Base-by-base conservation (phyloP, 225 moss, liverwort and hornwort genomes). In the Rhytidiadelphus loreus region DNA sequence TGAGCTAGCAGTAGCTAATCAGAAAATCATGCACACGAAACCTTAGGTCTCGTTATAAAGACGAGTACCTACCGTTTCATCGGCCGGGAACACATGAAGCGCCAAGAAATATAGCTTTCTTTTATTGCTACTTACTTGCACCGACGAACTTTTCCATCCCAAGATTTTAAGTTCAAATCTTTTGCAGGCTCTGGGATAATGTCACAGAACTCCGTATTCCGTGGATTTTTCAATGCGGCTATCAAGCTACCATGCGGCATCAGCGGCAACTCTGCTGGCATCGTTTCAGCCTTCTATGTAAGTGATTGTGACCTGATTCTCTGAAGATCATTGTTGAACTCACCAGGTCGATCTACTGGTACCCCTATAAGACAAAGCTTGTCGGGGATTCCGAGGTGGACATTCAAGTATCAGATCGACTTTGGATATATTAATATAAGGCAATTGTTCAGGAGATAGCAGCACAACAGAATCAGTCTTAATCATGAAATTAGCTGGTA, bases 221-320 rank as follows among this genome's bases (percentile, higher is more conserved):
- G 94, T 76, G 98, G 97, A 53, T 95, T 94, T 87, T 98, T 96
- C 91, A 98, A 95, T 89, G 97, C 96, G 60, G 91, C 94, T 30
- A 95, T 98, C 77, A 98, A 97, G 88, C 94, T 98, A 68, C 98
- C 98, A 2, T 94, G 93, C 83, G 95, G 94, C 77, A 92, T 93
- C 32, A 95, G 91, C 79, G 97, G 95, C 87, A 95, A 96, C 72
- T 95, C 98, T 70, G 96, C 97, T 74, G 97, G 98, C 65, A 92
- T 96, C 44, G 94, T 96, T 82, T 94, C 96, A 25, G 94, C 96
- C 28, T 96, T 97, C 87, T 96, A 95, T 83, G 96, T 97, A 94
- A 90, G 93, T 89, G 18, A 13, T 46, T 35, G 59, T 79, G 72
- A 71, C 41, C 37, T 77, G 55, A 33, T 50, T 83, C 55, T 79